Percentiles rank a stretch among this genome's conserved stretches.
Evolutionary conservation across 2,329 filamentous ascomycete genomes (phyloP).

Genomic region (Ophiognomonia clavigignenti-juglandacearum): DNA sequence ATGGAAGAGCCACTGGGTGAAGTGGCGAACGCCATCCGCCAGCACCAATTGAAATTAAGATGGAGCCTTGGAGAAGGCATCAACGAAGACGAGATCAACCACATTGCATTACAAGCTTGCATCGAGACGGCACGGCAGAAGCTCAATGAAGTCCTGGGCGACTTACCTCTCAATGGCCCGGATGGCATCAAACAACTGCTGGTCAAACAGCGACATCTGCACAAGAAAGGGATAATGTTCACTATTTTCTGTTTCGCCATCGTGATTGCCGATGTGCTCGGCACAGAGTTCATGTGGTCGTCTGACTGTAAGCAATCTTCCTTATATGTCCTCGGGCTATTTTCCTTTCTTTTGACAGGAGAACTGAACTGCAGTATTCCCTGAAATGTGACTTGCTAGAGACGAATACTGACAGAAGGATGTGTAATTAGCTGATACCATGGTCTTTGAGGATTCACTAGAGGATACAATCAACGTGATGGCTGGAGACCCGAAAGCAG

Average conservation of each 20-base stretch:
- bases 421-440: conserved; percentile 25
- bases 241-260: conserved; percentile 29
- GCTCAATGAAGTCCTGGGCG: conserved; percentile 5
- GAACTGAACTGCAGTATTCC: too few relatives aligned
- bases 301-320: conserved; percentile 33
- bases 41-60: conserved; percentile 6
- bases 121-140: conserved; percentile 5
- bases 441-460: conserved; percentile 26
- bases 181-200: conserved; percentile 18
- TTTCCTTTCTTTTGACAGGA: too few relatives aligned
- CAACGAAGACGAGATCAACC: conserved; percentile 5
- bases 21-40: conserved; percentile 19
- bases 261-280: conserved; percentile 26
- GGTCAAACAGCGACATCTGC: conserved; percentile 30
- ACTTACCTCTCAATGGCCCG: background rate
- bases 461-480: conserved; percentile 25
- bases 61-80: background rate
- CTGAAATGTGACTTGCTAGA: too few relatives aligned
- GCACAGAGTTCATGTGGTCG: conserved; percentile 31
- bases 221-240: conserved; percentile 35
- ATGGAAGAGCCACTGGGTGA: conserved; percentile 24
- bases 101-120: conserved; percentile 6
- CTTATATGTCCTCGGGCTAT: too few relatives aligned
- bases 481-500: conserved; percentile 26
- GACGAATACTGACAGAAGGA: background rate